Evolutionary conservation across 805 yeast genomes (phyloP).

Genomic region (Monosporozyma unispora): DNA sequence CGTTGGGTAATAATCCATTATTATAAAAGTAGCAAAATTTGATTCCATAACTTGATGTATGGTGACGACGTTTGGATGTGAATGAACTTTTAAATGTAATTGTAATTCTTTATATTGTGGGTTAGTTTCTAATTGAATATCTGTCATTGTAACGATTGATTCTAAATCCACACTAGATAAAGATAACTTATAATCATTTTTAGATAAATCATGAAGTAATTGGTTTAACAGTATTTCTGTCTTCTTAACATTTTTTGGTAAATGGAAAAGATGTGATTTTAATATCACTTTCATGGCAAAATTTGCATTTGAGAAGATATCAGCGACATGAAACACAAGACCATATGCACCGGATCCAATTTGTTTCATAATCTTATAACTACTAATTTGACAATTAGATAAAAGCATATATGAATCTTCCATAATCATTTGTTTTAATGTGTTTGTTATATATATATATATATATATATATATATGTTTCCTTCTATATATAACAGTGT

Average conservation of each 20-base stretch:
- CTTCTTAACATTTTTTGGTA: conserved; percentile 12
- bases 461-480: no score
- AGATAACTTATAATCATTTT: conserved; percentile 15
- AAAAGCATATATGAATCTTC: conserved; percentile 1
- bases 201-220: conserved; percentile 19
- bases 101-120: conserved; percentile 54
- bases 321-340: conserved; percentile 60
- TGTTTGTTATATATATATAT: not conserved
- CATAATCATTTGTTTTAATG: not conserved
- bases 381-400: conserved; percentile 27
- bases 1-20: conserved; percentile 82
- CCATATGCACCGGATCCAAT: conserved; percentile 82
- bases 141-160: conserved; percentile 24
- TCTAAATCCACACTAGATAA: conserved; percentile 23
- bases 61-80: conserved; percentile 69
- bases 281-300: conserved; percentile 69
- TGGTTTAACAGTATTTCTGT: conserved; percentile 21
- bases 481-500: no score
- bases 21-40: conserved; percentile 49
- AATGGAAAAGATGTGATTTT: conserved; percentile 25
- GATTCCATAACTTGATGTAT: conserved; percentile 66
- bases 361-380: conserved; percentile 30
- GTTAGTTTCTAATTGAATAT: conserved; percentile 28
- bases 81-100: conserved; percentile 64
- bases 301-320: conserved; percentile 38